Conservation (phyloP, 345 rosid genomes). For the Conringia planisiliqua region DNA sequence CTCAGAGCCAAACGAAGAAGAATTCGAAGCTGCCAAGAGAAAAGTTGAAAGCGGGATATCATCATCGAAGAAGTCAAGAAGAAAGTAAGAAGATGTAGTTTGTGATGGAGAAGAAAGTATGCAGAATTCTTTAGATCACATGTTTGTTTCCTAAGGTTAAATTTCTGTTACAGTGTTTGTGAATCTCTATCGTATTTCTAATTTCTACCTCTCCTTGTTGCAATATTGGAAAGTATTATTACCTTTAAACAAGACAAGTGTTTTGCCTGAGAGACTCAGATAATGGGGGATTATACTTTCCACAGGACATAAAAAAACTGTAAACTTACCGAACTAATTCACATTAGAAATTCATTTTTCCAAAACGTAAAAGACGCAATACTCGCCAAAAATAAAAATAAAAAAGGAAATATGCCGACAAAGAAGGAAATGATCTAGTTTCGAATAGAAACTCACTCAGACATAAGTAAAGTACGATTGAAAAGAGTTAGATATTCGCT, state of each 20-base stretch:
- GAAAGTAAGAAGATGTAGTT: conserved; percentile 13
- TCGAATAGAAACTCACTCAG: background rate
- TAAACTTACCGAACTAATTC: background rate
- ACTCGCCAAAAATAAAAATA: background rate
- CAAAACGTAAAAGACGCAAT: background rate
- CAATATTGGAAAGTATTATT: background rate
- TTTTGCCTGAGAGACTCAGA: background rate
- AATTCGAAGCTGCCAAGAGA: conserved; percentile 81
- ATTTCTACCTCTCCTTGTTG: background rate
- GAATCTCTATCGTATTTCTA: background rate
- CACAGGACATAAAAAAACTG: background rate
- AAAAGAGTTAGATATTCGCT: no score
- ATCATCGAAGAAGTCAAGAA: conserved; percentile 47
- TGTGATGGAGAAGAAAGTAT: background rate
- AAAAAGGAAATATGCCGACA: background rate
- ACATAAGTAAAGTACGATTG: background rate
- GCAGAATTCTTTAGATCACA: background rate
- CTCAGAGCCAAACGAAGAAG: conserved; percentile 80
- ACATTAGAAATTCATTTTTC: background rate
- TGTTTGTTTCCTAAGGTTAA: background rate
- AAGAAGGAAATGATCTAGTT: background rate
- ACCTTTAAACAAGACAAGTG: background rate
- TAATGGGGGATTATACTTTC: background rate
- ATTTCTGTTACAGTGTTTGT: background rate
- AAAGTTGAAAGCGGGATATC: conserved; percentile 53